Conservation (phyloP, 225 moss, liverwort and hornwort genomes). For the Physcomitrellopsis africana region DNA sequence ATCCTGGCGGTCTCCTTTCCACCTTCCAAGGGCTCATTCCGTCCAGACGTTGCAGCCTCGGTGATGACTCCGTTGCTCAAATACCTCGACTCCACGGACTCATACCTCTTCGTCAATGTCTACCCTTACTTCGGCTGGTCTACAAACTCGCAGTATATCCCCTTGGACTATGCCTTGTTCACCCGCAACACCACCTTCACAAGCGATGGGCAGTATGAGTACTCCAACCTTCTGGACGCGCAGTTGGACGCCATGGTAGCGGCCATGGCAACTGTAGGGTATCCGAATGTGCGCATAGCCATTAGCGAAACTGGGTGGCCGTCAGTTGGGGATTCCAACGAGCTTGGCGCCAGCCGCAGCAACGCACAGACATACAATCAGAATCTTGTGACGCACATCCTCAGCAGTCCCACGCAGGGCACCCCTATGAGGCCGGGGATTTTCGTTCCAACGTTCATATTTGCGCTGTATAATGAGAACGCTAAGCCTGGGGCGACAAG, state of each 20-base stretch:
- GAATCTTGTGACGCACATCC: conserved; percentile 36
- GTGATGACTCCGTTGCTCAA: conserved; percentile 52
- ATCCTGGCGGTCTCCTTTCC: conserved; percentile 44
- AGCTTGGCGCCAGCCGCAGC: conserved; percentile 54
- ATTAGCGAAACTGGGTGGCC: conserved; percentile 85
- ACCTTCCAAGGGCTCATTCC: conserved; percentile 42
- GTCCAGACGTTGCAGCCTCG: conserved; percentile 36
- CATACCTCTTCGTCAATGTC: conserved; percentile 68
- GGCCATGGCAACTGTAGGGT: conserved; percentile 60
- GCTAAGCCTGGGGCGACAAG: conserved; percentile 41
- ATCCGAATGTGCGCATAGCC: conserved; percentile 47
- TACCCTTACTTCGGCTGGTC: conserved; percentile 78
- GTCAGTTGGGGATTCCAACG: conserved; percentile 50
- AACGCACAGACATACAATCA: conserved; percentile 47
- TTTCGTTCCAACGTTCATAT: conserved; percentile 54
- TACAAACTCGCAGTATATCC: conserved; percentile 57
- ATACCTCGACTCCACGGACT: conserved; percentile 41
- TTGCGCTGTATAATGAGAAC: conserved; percentile 46
- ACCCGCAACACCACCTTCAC: conserved; percentile 36
- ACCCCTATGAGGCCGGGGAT: conserved; percentile 39
- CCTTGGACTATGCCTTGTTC: conserved; percentile 65
- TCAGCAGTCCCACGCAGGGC: conserved; percentile 34
- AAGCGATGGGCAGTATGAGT: conserved; percentile 42
- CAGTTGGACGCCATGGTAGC: conserved; percentile 66
- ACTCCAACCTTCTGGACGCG: conserved; percentile 61